These are phyloP conservation scores for Apiosordaria backusii DNA, from an alignment of 495 filamentous ascomycete species.

Conservation along the genomic window DNA sequence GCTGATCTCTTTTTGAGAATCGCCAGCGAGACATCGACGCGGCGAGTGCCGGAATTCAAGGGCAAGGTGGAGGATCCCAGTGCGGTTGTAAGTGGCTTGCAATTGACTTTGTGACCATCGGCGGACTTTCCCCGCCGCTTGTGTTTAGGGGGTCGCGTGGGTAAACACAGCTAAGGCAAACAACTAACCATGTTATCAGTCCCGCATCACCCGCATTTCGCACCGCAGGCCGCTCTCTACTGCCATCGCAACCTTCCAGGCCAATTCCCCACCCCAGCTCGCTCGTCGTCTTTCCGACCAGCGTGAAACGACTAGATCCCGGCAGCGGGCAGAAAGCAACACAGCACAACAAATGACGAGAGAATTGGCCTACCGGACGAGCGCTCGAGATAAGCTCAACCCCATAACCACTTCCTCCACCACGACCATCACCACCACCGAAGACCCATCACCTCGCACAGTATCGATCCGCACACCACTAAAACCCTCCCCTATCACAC, in stretches of 20 bases:
- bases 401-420: conserved; percentile 19
- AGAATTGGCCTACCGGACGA: conserved; percentile 25
- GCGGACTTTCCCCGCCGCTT: neutral
- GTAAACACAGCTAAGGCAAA: neutral
- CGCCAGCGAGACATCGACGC: conserved; percentile 45
- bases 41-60: conserved; percentile 31
- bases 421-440: conserved; percentile 21
- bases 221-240: conserved; percentile 47
- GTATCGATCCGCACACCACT: conserved; percentile 22
- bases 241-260: conserved; percentile 36
- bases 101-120: neutral
- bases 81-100: conserved; percentile 38
- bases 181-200: conserved; percentile 24
- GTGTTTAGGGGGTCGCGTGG: neutral
- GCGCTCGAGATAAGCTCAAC: conserved; percentile 24
- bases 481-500: conserved; percentile 40
- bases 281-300: conserved; percentile 46
- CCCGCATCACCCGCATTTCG: conserved; percentile 37
- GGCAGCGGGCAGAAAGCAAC: conserved; percentile 31
- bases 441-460: conserved; percentile 20
- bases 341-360: conserved; percentile 32
- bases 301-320: conserved; percentile 38
- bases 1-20: conserved; percentile 54
- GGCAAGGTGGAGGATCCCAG: conserved; percentile 33
- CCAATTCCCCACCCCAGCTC: conserved; percentile 35